Percentiles rank a stretch among this genome's conserved stretches.
These are phyloP conservation scores for Paralagenidium karlingii DNA, from an alignment of 352 stramenopile genomes.

Conservation along the genomic window DNA sequence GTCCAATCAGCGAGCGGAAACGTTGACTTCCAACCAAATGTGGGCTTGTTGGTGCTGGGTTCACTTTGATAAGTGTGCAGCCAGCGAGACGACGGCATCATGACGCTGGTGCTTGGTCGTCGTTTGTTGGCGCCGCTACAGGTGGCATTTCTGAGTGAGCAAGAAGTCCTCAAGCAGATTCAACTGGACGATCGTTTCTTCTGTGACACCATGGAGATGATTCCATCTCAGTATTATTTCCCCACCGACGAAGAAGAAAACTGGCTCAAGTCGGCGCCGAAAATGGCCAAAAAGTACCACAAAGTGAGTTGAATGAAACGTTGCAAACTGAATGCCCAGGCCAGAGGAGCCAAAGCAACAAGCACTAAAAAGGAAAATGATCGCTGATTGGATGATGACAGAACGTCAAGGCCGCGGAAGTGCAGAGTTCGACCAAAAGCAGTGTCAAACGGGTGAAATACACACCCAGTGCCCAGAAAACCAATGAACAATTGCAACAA, in stretches of 20 bases:
- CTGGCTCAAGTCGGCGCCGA: slow-evolving; percentile 51
- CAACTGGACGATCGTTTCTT: slow-evolving; percentile 53
- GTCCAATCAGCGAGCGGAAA: too few relatives aligned
- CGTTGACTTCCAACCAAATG: too few relatives aligned
- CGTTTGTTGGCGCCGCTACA: slow-evolving; percentile 23
- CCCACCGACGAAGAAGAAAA: slow-evolving; percentile 63
- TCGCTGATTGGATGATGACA: not conserved
- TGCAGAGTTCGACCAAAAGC: slow-evolving; percentile 41
- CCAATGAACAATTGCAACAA: slow-evolving; percentile 43
- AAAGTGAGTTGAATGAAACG: slow-evolving; percentile 18
- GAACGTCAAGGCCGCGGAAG: slow-evolving; percentile 1
- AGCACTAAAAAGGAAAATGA: not conserved
- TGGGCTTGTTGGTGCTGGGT: too few relatives aligned
- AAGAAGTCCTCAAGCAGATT: slow-evolving; percentile 8
- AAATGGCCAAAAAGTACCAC: slow-evolving; percentile 54
- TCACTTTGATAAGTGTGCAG: too few relatives aligned
- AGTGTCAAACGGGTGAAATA: slow-evolving; percentile 62
- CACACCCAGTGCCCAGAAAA: slow-evolving; percentile 41
- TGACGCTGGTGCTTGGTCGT: slow-evolving; percentile 35
- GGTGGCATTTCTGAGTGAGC: not conserved
- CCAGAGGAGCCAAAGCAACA: slow-evolving; percentile 30
- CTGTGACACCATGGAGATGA: slow-evolving; percentile 61
- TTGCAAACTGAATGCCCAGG: slow-evolving; percentile 13
- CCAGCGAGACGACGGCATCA: too few relatives aligned
- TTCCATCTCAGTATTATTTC: slow-evolving; percentile 66